Conservation (phyloP, 805 yeast species). For the Candida verbasci region DNA sequence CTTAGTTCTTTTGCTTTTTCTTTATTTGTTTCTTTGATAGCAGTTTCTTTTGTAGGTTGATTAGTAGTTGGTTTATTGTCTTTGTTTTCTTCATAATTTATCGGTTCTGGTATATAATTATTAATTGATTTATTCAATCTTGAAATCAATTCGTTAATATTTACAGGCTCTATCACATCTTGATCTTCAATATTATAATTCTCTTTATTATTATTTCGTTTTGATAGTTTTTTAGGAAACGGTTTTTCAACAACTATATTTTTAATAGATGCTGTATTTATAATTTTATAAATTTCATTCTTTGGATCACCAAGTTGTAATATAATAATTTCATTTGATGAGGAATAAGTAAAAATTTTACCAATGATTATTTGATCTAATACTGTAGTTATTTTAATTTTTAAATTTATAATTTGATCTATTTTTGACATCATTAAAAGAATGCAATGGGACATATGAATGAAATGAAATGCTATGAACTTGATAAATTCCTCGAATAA, state of each 20-base stretch:
- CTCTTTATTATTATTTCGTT: constrained; percentile 1
- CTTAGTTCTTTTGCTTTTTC: not conserved
- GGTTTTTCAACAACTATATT: constrained; percentile 38
- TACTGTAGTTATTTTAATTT: constrained; percentile 58
- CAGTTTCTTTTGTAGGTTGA: not conserved
- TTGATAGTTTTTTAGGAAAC: constrained; percentile 18
- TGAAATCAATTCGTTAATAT: constrained; percentile 3
- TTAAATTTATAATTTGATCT: constrained; percentile 18
- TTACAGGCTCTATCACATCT: constrained; percentile 1
- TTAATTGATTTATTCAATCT: not conserved
- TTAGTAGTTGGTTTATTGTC: not conserved
- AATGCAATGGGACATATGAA: not conserved
- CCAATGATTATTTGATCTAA: constrained; percentile 60
- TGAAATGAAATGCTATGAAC: constrained; percentile 4
- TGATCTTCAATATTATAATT: constrained; percentile 6
- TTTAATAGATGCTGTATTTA: constrained; percentile 57
- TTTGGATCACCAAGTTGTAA: constrained; percentile 9
- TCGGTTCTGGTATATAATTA: constrained; percentile 1
- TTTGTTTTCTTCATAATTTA: not conserved
- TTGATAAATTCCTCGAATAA: no score
- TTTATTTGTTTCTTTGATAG: not conserved
- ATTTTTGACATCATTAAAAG: constrained; percentile 7
- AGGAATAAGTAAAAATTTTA: constrained; percentile 55
- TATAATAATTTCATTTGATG: constrained; percentile 37
- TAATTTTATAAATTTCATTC: constrained; percentile 39